Percentiles rank a stretch among this genome's conserved stretches.
These are phyloP conservation scores for Acacia acuminata DNA, from an alignment of 306 rosid species.

Conservation along the genomic window DNA sequence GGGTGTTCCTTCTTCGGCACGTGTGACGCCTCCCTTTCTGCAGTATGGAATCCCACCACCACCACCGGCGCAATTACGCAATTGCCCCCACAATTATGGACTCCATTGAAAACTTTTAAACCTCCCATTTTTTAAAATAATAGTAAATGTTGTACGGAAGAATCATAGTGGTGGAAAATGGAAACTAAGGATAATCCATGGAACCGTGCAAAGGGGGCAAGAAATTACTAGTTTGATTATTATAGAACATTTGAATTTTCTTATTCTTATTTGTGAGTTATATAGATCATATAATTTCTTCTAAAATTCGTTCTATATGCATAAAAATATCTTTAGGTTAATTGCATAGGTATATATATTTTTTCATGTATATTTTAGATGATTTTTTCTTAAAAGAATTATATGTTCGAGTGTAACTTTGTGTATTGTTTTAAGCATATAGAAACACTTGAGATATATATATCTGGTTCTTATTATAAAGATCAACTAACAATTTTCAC, in stretches of 20 bases:
- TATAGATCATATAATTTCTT: not conserved
- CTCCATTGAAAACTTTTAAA: not conserved
- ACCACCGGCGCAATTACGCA: not conserved
- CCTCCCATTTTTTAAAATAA: not conserved
- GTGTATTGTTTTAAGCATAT: slow-evolving; percentile 40
- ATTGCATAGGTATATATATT: too few species aligned
- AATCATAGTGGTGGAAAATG: not conserved
- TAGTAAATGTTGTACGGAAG: not conserved
- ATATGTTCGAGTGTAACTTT: not conserved
- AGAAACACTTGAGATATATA: slow-evolving; percentile 46
- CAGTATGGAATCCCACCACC: not conserved
- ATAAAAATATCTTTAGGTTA: too few species aligned
- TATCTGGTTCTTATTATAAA: too few species aligned
- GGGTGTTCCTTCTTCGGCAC: slow-evolving; percentile 32
- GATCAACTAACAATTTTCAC: too few species aligned
- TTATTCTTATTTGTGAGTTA: not conserved
- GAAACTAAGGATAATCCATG: not conserved
- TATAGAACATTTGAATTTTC: not conserved
- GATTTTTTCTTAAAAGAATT: too few species aligned
- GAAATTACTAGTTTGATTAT: not conserved
- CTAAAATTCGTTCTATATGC: not conserved
- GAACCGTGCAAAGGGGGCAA: not conserved
- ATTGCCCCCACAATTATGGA: not conserved
- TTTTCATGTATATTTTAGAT: not conserved
- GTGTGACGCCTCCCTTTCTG: slow-evolving; percentile 23